These are phyloP conservation scores for Gossypium stocksii DNA, from an alignment of 345 rosid genomes.

Conservation along the genomic window DNA sequence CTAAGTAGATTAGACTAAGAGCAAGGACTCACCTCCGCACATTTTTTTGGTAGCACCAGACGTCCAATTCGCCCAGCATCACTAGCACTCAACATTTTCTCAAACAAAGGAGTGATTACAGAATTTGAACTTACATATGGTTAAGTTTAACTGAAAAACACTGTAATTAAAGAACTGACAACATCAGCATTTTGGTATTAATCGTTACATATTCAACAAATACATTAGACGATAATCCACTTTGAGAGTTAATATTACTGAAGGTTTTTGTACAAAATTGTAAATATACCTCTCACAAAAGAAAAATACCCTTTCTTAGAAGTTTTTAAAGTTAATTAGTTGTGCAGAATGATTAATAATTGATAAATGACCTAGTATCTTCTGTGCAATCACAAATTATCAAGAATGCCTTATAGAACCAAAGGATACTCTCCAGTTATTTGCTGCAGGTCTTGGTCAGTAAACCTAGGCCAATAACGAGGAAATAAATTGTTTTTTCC, in stretches of 20 bases:
- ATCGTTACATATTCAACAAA: background rate
- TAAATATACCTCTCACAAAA: background rate
- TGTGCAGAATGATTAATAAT: conserved; percentile 1
- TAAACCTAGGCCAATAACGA: conserved; percentile 80
- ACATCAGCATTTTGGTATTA: background rate
- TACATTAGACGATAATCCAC: background rate
- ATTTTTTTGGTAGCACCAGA: conserved; percentile 86
- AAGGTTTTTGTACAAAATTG: background rate
- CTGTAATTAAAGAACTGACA: background rate
- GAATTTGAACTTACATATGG: conserved; percentile 64
- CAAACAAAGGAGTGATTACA: conserved; percentile 77
- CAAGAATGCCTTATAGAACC: conserved; percentile 15
- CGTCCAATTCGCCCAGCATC: conserved; percentile 94
- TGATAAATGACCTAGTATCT: background rate
- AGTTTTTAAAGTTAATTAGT: too few species aligned
- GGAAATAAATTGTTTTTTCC: conserved; percentile 70
- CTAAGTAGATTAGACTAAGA: background rate
- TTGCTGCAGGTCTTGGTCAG: conserved; percentile 65
- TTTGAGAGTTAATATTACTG: background rate
- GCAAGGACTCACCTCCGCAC: conserved; percentile 74
- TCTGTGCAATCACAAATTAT: conserved; percentile 14
- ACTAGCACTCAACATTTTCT: conserved; percentile 94
- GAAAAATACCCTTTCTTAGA: background rate
- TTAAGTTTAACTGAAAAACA: conserved; percentile 38
- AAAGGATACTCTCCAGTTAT: conserved; percentile 92